Evolutionary conservation across 495 filamentous ascomycete genomes (phyloP).

Genomic region (Podospora bellae-mahoneyi): DNA sequence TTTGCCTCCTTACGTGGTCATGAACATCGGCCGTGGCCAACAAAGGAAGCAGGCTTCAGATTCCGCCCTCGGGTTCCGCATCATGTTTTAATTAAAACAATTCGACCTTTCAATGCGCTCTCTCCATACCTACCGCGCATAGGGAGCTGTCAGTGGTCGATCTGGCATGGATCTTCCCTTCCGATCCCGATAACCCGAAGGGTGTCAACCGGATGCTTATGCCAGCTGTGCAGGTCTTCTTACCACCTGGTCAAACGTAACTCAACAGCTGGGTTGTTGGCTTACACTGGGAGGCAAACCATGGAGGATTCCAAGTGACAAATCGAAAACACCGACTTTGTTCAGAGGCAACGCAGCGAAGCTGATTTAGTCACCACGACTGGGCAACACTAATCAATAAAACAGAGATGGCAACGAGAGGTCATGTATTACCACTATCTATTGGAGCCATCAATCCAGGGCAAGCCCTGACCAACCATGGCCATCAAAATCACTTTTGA

Average conservation of each 20-base stretch:
- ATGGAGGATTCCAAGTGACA: not conserved
- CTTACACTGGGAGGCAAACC: not conserved
- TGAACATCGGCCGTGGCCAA: not conserved
- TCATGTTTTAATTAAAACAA: conserved; percentile 28
- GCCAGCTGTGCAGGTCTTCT: not conserved
- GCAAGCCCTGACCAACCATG: conserved; percentile 17
- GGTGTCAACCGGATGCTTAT: not conserved
- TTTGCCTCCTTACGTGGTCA: not conserved
- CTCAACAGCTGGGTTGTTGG: not conserved
- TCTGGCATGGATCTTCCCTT: conserved; percentile 13
- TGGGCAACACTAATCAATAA: not conserved
- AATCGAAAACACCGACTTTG: not conserved
- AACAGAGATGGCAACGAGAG: conserved; percentile 13
- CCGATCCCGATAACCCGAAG: not conserved
- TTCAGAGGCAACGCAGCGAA: not conserved
- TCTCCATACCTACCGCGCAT: conserved; percentile 1
- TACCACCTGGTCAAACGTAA: not conserved
- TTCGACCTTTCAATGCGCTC: conserved; percentile 33
- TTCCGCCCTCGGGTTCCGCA: not conserved
- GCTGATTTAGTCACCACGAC: not conserved
- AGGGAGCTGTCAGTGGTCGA: not conserved
- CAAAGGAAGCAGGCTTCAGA: not conserved
- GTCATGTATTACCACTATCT: conserved; percentile 32
- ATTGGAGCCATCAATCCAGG: conserved; percentile 14
- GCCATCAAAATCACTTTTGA: conserved; percentile 18